phyloP scores from a whole-genome alignment of 2,329 filamentous ascomycete species.

The Davidsoniella australis region DNA sequence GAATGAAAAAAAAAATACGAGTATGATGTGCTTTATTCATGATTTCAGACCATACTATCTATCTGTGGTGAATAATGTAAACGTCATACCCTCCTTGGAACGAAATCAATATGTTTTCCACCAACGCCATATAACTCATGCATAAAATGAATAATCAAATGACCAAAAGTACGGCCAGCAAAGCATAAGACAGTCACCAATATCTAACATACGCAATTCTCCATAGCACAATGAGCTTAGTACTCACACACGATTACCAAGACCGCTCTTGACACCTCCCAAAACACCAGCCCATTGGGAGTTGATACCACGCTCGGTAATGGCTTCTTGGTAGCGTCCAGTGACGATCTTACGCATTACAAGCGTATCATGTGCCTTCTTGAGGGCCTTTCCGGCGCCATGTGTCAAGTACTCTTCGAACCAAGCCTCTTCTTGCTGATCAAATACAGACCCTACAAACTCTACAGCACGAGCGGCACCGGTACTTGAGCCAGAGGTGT shows the following conservation, averaged over 20 bases:
- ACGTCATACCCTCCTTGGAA: no score
- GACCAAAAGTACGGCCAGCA: background rate
- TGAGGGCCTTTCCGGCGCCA: slow-evolving; percentile 46
- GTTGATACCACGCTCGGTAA: slow-evolving; percentile 26
- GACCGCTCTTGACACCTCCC: slow-evolving; percentile 33
- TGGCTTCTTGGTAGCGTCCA: slow-evolving; percentile 36
- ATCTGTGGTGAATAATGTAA: background rate
- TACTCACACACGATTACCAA: slow-evolving; percentile 13
- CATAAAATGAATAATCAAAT: background rate
- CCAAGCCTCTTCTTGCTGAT: slow-evolving; percentile 53
- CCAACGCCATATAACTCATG: background rate
- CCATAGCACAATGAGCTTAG: background rate
- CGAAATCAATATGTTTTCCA: background rate
- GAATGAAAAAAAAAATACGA: no score
- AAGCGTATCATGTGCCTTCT: slow-evolving; percentile 53
- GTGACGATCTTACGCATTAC: slow-evolving; percentile 57
- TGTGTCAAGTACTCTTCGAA: slow-evolving; percentile 50
- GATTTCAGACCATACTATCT: no score
- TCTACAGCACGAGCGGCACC: slow-evolving; percentile 44
- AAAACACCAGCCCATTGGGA: slow-evolving; percentile 33
- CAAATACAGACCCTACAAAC: slow-evolving; percentile 57
- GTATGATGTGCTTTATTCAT: no score
- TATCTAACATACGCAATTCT: no score
- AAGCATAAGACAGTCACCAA: background rate
- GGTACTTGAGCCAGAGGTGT: slow-evolving; percentile 21